These are phyloP conservation scores for Tephrocybe sp. DNA, from an alignment of 768 basidiomycete species.

Conservation along the genomic window DNA sequence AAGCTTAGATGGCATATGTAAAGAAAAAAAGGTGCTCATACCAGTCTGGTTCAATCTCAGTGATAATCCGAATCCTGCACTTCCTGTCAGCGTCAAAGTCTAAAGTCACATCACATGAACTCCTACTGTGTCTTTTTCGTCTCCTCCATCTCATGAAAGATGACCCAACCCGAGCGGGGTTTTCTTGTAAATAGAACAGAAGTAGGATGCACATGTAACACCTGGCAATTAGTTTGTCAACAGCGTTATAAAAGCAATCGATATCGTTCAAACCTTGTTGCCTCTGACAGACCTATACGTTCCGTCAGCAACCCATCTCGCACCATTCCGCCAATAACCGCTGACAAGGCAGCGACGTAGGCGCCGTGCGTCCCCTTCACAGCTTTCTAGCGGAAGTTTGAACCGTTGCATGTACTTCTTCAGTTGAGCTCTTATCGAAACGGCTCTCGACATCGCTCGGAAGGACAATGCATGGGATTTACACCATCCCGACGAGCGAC, in stretches of 20 bases:
- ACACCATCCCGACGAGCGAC: conserved; percentile 89
- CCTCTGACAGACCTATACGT: conserved; percentile 90
- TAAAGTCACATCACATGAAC: background rate
- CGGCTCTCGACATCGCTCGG: conserved; percentile 88
- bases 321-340: conserved; percentile 94
- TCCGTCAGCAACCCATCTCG: conserved; percentile 88
- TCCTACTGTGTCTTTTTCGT: conserved; percentile 90
- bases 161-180: conserved; percentile 88
- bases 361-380: conserved; percentile 83
- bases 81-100: conserved; percentile 15
- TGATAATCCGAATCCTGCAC: conserved; percentile 83
- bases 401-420: conserved; percentile 95
- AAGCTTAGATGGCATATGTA: background rate
- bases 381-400: conserved; percentile 77
- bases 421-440: conserved; percentile 93
- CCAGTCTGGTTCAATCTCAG: conserved; percentile 97
- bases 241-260: background rate
- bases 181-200: conserved; percentile 94
- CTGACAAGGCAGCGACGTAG: conserved; percentile 87
- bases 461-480: conserved; percentile 91
- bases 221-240: conserved; percentile 39
- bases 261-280: conserved; percentile 56
- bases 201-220: conserved; percentile 88
- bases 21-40: conserved; percentile 23
- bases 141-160: conserved; percentile 96